phyloP scores from a whole-genome alignment of 208 protist genomes.

The Porcisia hertigi region DNA sequence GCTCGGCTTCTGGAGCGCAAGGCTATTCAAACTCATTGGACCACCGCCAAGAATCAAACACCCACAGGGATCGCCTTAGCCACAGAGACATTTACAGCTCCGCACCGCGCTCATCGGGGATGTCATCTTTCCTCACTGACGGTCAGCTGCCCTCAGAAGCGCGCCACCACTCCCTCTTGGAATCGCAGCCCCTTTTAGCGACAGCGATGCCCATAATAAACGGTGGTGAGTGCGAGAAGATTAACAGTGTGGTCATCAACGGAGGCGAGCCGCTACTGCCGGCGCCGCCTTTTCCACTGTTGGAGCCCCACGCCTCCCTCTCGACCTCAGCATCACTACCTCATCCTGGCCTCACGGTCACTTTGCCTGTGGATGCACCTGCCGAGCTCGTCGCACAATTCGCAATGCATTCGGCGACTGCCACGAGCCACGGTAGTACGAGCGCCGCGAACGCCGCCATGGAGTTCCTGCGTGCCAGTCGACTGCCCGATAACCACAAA shows the following conservation, averaged over 20 bases:
- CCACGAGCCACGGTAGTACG: conserved; percentile 11
- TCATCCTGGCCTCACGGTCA: not conserved
- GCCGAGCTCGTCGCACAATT: not conserved
- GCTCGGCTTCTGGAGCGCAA: not conserved
- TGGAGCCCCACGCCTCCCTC: not conserved
- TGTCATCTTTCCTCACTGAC: not conserved
- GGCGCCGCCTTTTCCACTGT: not conserved
- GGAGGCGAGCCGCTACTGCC: not conserved
- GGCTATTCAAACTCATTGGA: not conserved
- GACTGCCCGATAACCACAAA: conserved; percentile 16
- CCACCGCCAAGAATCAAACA: not conserved
- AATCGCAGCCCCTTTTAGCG: not conserved
- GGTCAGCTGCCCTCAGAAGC: not conserved
- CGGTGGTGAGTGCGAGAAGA: not conserved
- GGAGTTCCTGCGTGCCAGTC: conserved; percentile 35
- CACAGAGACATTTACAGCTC: not conserved
- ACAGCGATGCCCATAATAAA: not conserved
- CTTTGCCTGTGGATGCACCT: not conserved
- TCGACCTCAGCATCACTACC: not conserved
- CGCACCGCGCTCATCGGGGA: conserved; percentile 1
- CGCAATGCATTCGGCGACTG: not conserved
- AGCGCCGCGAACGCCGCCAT: conserved; percentile 26
- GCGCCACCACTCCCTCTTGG: not conserved
- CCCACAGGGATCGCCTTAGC: not conserved
- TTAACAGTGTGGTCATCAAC: not conserved